Conservation (phyloP, 768 basidiomycete species). For the Tubosaeta sp. region DNA sequence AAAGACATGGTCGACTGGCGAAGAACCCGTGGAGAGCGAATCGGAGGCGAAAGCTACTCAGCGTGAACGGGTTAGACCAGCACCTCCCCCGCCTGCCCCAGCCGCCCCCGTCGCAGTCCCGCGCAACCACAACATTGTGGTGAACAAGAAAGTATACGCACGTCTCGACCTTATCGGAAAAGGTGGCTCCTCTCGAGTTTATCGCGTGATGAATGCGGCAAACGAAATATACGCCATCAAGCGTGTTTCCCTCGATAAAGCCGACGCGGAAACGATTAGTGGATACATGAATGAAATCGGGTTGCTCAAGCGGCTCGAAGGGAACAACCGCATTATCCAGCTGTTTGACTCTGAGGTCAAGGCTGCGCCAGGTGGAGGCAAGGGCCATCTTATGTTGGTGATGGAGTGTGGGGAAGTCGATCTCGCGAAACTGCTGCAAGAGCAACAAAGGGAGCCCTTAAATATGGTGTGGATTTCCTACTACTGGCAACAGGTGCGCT, state of each 20-base stretch:
- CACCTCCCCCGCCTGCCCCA: slow-evolving; percentile 33
- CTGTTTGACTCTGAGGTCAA: slow-evolving; percentile 89
- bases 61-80: slow-evolving; percentile 29
- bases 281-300: slow-evolving; percentile 97
- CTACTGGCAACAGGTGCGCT: slow-evolving; percentile 91
- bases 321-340: slow-evolving; percentile 88
- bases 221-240: slow-evolving; percentile 89
- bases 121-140: slow-evolving; percentile 38
- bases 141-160: slow-evolving; percentile 77
- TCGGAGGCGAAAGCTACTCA: slow-evolving; percentile 27
- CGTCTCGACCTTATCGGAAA: slow-evolving; percentile 88
- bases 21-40: slow-evolving; percentile 38
- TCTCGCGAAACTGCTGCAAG: slow-evolving; percentile 75
- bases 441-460: slow-evolving; percentile 78
- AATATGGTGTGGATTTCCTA: slow-evolving; percentile 94
- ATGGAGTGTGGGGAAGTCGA: slow-evolving; percentile 99
- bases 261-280: slow-evolving; percentile 82
- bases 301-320: slow-evolving; percentile 87
- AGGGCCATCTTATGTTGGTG: slow-evolving; percentile 75
- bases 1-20: slow-evolving; percentile 45
- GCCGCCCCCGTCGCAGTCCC: slow-evolving; percentile 19
- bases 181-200: slow-evolving; percentile 95
- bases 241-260: slow-evolving; percentile 84
- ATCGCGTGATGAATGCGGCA: slow-evolving; percentile 73
- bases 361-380: slow-evolving; percentile 55